Conservation (phyloP, 2,329 filamentous ascomycete species). For the Exophiala spinifera region DNA sequence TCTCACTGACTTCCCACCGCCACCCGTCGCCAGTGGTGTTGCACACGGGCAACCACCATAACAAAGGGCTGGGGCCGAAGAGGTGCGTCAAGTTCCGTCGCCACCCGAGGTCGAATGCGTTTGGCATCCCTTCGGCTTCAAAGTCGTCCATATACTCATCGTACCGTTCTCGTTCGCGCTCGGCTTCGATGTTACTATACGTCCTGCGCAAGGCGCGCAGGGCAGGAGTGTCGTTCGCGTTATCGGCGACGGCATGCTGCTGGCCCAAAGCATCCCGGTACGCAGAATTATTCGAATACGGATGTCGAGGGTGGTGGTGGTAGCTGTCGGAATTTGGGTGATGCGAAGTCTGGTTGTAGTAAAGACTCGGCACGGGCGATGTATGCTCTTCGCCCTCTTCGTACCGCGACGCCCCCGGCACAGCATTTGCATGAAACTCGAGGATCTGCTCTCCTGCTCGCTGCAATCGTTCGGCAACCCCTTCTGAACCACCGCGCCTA, state of each 20-base stretch:
- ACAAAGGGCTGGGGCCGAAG: slow-evolving; percentile 67
- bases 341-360: slow-evolving; percentile 4
- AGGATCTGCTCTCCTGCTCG: slow-evolving; percentile 69
- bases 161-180: slow-evolving; percentile 66
- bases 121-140: slow-evolving; percentile 81
- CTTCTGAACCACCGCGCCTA: slow-evolving; percentile 37
- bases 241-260: slow-evolving; percentile 10
- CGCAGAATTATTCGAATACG: slow-evolving; percentile 5
- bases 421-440: slow-evolving; percentile 76
- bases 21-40: slow-evolving; percentile 91
- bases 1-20: slow-evolving; percentile 81
- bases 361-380: slow-evolving; percentile 33
- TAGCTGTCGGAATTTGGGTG: neutral
- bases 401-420: slow-evolving; percentile 74
- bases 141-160: slow-evolving; percentile 83
- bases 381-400: slow-evolving; percentile 71
- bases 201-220: slow-evolving; percentile 50
- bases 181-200: slow-evolving; percentile 52
- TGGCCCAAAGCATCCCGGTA: neutral
- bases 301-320: slow-evolving; percentile 5
- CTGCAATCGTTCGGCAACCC: slow-evolving; percentile 45
- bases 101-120: slow-evolving; percentile 89
- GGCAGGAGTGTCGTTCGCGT: slow-evolving; percentile 24
- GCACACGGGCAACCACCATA: slow-evolving; percentile 78
- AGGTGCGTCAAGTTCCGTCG: slow-evolving; percentile 75